A percentile compares a stretch with the other conserved stretches of the same genome.
Evolutionary conservation across 2,329 filamentous ascomycete species (phyloP).

Genomic region (Exophiala aquamarina): DNA sequence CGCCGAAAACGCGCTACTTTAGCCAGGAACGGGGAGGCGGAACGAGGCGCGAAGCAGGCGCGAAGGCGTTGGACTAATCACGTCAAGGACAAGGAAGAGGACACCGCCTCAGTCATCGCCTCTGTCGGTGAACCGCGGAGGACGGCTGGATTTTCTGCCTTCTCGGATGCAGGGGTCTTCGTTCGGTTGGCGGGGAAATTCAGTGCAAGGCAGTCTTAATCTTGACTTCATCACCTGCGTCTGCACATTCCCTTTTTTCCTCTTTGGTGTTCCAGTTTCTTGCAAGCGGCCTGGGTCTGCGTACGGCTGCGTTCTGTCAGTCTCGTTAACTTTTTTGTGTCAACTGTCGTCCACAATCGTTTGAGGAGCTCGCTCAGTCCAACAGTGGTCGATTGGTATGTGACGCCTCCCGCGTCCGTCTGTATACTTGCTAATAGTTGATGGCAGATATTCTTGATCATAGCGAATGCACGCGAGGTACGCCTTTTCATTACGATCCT

Average conservation of each 20-base stretch:
- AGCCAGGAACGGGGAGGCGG: slow-evolving; percentile 20
- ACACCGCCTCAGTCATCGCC: not conserved
- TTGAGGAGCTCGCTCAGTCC: not conserved
- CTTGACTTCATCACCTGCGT: slow-evolving; percentile 10
- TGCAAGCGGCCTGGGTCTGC: not conserved
- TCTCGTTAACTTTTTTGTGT: not conserved
- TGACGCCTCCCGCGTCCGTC: too few species aligned
- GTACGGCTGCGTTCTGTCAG: not conserved
- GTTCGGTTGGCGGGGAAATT: slow-evolving; percentile 15
- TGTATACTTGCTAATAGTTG: too few species aligned
- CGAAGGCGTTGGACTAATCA: not conserved
- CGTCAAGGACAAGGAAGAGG: not conserved
- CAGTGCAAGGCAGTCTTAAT: slow-evolving; percentile 5
- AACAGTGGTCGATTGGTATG: not conserved
- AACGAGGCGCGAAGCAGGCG: slow-evolving; percentile 2
- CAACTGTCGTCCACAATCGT: not conserved
- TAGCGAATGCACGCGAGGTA: too few species aligned
- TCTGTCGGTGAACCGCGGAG: not conserved
- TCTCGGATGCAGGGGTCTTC: slow-evolving; percentile 3
- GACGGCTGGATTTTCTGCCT: not conserved
- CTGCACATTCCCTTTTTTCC: not conserved
- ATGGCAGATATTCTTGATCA: too few species aligned
- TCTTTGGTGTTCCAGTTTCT: not conserved
- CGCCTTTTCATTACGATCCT: too few species aligned
- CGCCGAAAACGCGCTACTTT: slow-evolving; percentile 16